Percentiles rank a stretch among this genome's conserved stretches.
These are phyloP conservation scores for Kodamaea fukazawae DNA, from an alignment of 805 yeast genomes.

Conservation along the genomic window DNA sequence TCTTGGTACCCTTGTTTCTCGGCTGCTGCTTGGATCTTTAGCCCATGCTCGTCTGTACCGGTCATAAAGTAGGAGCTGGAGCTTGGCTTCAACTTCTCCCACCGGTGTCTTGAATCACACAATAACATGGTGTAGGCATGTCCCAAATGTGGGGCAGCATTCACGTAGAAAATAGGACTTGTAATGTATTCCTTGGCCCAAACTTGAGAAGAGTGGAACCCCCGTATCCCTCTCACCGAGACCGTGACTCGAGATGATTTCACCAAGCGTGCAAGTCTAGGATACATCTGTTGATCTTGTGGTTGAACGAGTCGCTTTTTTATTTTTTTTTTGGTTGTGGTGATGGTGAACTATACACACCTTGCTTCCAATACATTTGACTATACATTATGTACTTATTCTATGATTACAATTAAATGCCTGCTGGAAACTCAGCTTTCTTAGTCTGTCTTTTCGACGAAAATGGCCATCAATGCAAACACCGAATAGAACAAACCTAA, in stretches of 20 bases:
- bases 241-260: background rate
- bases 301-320: too few relatives aligned
- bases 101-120: conserved; percentile 74
- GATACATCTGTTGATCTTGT: too few relatives aligned
- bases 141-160: conserved; percentile 92
- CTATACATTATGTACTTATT: too few relatives aligned
- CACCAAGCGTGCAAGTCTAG: too few relatives aligned
- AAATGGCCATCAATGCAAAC: conserved; percentile 93
- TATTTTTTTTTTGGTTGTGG: too few relatives aligned
- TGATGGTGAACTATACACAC: too few relatives aligned
- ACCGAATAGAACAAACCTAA: conserved; percentile 86
- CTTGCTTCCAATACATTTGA: too few relatives aligned
- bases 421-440: background rate
- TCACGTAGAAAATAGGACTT: conserved; percentile 94
- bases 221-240: conserved; percentile 1
- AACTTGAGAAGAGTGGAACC: background rate
- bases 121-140: conserved; percentile 86
- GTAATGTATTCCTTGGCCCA: conserved; percentile 43
- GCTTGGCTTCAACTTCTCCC: conserved; percentile 50
- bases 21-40: conserved; percentile 90
- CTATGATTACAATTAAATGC: too few relatives aligned
- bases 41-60: conserved; percentile 97
- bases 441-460: conserved; percentile 45
- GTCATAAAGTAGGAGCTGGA: conserved; percentile 59
- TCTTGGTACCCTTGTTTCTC: conserved; percentile 38